Percentiles rank a stretch among this genome's conserved stretches.
These are phyloP conservation scores for Hebeloma cylindrosporum DNA, from an alignment of 768 basidiomycete species.

Conservation along the genomic window DNA sequence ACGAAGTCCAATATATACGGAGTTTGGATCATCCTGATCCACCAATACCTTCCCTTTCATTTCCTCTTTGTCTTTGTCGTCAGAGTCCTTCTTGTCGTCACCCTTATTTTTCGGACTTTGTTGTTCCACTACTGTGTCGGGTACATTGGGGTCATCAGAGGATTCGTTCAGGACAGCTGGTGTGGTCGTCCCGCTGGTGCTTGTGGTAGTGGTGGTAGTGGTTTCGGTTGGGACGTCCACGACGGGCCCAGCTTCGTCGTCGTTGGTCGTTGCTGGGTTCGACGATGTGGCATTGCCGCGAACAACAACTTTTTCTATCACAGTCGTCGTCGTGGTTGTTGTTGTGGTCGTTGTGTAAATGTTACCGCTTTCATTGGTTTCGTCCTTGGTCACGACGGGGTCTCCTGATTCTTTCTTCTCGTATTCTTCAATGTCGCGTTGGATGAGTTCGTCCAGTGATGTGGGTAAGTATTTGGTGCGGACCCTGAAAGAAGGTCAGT, in stretches of 20 bases:
- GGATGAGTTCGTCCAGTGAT: conserved; percentile 7
- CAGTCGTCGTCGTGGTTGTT: too few species aligned
- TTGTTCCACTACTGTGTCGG: conserved; percentile 8
- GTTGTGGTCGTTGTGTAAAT: too few species aligned
- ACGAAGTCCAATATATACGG: conserved; percentile 39
- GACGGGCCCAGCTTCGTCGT: too few species aligned
- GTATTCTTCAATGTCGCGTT: conserved; percentile 34
- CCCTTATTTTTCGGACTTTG: too few species aligned
- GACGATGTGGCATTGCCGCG: conserved; percentile 28
- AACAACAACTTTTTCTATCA: conserved; percentile 20
- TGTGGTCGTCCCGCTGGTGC: conserved; percentile 11
- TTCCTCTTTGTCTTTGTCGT: background rate
- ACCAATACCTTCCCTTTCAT: conserved; percentile 23
- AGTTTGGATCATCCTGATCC: conserved; percentile 34
- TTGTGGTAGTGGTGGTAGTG: conserved; percentile 28
- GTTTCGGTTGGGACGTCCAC: conserved; percentile 20
- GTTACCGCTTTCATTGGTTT: too few species aligned
- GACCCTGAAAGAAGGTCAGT: conserved; percentile 14
- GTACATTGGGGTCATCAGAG: conserved; percentile 9
- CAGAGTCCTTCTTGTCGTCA: background rate
- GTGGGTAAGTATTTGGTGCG: conserved; percentile 30
- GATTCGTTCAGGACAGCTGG: conserved; percentile 13
- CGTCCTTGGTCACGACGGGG: conserved; percentile 19
- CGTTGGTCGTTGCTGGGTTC: too few species aligned
- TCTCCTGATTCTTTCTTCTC: conserved; percentile 31